Evolutionary conservation across 495 filamentous ascomycete genomes (phyloP).

Genomic region (Massariosphaeria phaeospora): DNA sequence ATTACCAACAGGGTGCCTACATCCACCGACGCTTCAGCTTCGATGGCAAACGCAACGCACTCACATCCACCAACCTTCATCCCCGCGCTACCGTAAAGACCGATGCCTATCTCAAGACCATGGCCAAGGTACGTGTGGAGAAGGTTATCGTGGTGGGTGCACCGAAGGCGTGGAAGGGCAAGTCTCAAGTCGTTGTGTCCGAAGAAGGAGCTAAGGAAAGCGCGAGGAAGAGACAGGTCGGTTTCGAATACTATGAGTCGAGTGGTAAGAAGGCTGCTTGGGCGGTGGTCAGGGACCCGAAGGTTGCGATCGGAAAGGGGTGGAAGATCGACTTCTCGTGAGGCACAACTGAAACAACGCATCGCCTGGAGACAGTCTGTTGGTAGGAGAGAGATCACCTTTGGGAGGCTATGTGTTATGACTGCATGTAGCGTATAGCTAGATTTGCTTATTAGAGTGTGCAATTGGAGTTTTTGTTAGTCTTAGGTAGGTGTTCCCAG

Average conservation of each 20-base stretch:
- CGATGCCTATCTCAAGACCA: conserved; percentile 66
- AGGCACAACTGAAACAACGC: background rate
- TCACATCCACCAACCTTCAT: conserved; percentile 53
- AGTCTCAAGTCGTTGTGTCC: conserved; percentile 61
- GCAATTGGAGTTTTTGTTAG: too few relatives aligned
- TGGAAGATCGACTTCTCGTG: conserved; percentile 69
- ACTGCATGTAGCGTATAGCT: too few relatives aligned
- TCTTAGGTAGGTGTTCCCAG: too few relatives aligned
- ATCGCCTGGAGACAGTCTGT: background rate
- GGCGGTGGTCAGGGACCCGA: conserved; percentile 76
- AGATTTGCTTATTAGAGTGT: too few relatives aligned
- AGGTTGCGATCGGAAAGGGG: conserved; percentile 67
- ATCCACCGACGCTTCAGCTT: conserved; percentile 75
- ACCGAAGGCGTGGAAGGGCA: conserved; percentile 63
- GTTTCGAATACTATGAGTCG: conserved; percentile 57
- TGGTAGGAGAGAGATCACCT: too few relatives aligned
- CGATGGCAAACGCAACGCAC: conserved; percentile 47
- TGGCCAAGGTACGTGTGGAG: conserved; percentile 73
- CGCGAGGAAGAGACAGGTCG: conserved; percentile 45
- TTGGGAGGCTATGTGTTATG: too few relatives aligned
- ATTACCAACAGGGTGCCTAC: conserved; percentile 77
- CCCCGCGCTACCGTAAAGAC: conserved; percentile 54
- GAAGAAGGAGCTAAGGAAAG: conserved; percentile 59
- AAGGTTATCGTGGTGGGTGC: conserved; percentile 77
- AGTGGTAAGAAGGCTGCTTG: conserved; percentile 62